phyloP scores from a whole-genome alignment of 345 rosid species.

The Erysimum cheiranthoides region DNA sequence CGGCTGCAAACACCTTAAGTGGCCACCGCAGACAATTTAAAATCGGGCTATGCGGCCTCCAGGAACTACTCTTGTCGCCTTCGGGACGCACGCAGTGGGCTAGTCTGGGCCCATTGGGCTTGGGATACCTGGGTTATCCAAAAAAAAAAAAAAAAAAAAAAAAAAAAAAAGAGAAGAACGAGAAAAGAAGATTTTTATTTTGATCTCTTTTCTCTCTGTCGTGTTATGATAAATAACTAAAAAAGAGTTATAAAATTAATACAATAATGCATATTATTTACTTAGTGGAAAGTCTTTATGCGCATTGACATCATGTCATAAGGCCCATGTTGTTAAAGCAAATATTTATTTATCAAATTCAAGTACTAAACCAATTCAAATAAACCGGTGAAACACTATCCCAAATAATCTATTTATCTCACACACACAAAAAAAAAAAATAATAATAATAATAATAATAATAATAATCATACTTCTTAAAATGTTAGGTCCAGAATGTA shows the following conservation, averaged over 20 bases:
- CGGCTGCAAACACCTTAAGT: too few species aligned
- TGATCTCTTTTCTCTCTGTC: not conserved
- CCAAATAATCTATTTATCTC: not conserved
- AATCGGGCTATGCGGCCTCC: too few species aligned
- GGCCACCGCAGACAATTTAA: too few species aligned
- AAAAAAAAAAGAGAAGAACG: conserved; percentile 18
- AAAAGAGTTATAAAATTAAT: conserved; percentile 26
- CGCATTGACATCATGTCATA: conserved; percentile 22
- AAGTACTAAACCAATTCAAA: not conserved
- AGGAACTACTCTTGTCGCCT: too few species aligned
- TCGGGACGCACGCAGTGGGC: too few species aligned
- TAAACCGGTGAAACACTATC: not conserved
- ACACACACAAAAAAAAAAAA: too few species aligned
- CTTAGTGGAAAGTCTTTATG: conserved; percentile 27
- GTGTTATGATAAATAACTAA: conserved; percentile 36
- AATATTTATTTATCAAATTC: not conserved
- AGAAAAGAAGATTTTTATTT: not conserved
- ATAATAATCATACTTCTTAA: not conserved
- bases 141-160: too few species aligned
- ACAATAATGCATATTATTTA: not conserved
- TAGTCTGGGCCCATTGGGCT: too few species aligned
- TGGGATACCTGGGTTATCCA: too few species aligned
- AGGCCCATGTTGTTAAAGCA: not conserved
- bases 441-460: too few species aligned
- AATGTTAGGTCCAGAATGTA: not conserved